Percentiles rank a stretch among this genome's conserved stretches.
phyloP scores from a whole-genome alignment of 164 flowering plant genomes.

The Sextonia rubra region DNA sequence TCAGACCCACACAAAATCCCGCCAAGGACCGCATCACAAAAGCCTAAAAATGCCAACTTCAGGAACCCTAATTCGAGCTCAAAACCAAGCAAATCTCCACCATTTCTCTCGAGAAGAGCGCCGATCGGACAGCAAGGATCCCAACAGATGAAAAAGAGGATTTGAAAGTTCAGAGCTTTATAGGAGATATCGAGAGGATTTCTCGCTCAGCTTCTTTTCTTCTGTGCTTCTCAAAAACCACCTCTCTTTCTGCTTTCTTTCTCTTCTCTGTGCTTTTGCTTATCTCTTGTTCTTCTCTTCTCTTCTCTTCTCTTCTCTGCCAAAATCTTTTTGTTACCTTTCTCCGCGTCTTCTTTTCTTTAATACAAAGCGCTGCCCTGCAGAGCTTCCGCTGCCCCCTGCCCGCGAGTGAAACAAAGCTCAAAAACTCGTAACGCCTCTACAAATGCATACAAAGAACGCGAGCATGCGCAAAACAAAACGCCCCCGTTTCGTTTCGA shows the following conservation, averaged over 20 bases:
- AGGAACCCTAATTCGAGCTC: slow-evolving; percentile 13
- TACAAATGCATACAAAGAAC: neutral
- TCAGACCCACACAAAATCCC: slow-evolving; percentile 2
- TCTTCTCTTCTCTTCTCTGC: neutral
- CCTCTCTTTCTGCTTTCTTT: neutral
- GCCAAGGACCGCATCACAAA: slow-evolving; percentile 2
- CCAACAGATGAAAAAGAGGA: slow-evolving; percentile 3
- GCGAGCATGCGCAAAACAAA: neutral
- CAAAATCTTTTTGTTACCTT: slow-evolving; percentile 21
- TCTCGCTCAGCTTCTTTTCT: neutral
- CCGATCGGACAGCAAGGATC: slow-evolving; percentile 6
- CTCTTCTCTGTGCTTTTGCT: neutral
- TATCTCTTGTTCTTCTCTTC: neutral
- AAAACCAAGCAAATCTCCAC: slow-evolving; percentile 14
- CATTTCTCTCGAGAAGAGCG: slow-evolving; percentile 7
- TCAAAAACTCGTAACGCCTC: neutral
- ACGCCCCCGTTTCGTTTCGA: neutral
- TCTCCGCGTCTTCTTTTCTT: slow-evolving; percentile 8
- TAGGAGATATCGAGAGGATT: slow-evolving; percentile 7
- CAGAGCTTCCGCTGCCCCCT: slow-evolving; percentile 19
- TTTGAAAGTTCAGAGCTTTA: neutral
- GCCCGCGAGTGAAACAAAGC: slow-evolving; percentile 17
- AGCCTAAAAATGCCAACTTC: slow-evolving; percentile 10
- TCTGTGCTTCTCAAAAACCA: too few species aligned
- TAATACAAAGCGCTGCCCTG: slow-evolving; percentile 21